Conservation (phyloP, 2,329 filamentous ascomycete species). For the Aspergillus sojae region DNA sequence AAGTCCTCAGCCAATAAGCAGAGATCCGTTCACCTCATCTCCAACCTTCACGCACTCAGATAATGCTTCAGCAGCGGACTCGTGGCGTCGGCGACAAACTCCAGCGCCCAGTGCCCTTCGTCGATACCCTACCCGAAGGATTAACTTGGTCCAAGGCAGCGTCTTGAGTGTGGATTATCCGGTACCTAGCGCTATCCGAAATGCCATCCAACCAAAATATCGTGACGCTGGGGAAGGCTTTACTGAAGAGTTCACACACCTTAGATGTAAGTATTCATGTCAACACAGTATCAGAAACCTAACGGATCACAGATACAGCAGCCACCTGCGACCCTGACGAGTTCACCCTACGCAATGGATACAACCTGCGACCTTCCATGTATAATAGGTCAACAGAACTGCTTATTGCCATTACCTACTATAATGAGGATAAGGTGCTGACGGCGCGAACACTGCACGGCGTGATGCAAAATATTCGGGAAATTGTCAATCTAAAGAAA, state of each 20-base stretch:
- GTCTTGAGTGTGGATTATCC: constrained; percentile 97
- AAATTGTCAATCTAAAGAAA: constrained; percentile 98
- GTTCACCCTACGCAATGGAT: constrained; percentile 97
- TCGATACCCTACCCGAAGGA: constrained; percentile 90
- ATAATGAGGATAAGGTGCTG: constrained; percentile 97
- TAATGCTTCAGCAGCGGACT: not conserved
- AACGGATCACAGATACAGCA: constrained; percentile 67
- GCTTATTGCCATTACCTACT: constrained; percentile 96
- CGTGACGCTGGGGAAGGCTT: constrained; percentile 83
- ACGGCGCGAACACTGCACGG: constrained; percentile 90
- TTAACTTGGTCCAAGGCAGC: constrained; percentile 95
- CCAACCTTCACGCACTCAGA: not conserved
- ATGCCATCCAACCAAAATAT: constrained; percentile 91
- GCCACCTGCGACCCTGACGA: constrained; percentile 98
- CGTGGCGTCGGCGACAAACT: not conserved
- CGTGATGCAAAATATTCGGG: constrained; percentile 98
- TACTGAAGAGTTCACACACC: constrained; percentile 88
- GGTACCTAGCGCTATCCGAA: constrained; percentile 94
- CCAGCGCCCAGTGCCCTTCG: constrained; percentile 56
- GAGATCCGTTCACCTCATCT: not conserved
- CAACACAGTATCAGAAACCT: not conserved
- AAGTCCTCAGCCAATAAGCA: not conserved
- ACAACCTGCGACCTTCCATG: constrained; percentile 96
- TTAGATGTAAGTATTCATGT: constrained; percentile 67
- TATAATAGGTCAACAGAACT: constrained; percentile 98